phyloP scores from a whole-genome alignment of 768 basidiomycete genomes.

The Suillus subalutaceus region DNA sequence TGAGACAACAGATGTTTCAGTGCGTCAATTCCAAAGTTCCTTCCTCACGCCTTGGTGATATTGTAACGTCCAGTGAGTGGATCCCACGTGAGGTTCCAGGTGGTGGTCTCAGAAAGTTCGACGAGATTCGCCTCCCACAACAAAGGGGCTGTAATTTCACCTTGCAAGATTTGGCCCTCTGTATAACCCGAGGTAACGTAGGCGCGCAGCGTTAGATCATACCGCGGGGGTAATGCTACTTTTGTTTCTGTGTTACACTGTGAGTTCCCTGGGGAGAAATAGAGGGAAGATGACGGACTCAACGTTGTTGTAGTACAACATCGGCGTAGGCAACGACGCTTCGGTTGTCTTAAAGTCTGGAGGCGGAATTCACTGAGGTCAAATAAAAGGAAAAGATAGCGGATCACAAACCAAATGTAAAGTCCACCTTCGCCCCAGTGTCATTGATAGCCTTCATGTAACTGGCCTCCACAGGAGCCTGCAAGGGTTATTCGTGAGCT shows the following conservation, averaged over 20 bases:
- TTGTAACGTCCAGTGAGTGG: background rate
- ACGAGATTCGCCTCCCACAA: background rate
- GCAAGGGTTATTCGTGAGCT: no score
- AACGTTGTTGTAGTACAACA: background rate
- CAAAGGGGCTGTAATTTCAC: background rate
- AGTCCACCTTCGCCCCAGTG: no score
- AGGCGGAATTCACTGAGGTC: no score
- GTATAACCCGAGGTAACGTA: background rate
- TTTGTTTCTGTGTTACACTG: background rate
- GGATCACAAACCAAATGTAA: no score
- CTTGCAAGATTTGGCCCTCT: background rate
- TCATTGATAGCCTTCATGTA: no score
- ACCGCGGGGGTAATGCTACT: background rate
- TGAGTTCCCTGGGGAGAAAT: background rate
- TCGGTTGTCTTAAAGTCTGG: no score
- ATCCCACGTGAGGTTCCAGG: background rate
- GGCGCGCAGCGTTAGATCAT: background rate
- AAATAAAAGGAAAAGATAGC: no score
- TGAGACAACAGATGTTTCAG: no score
- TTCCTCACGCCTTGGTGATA: no score
- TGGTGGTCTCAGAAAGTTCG: background rate
- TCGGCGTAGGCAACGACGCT: background rate
- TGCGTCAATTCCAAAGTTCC: no score
- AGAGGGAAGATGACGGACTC: background rate
- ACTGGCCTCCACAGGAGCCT: no score